These are phyloP conservation scores for Solanum chiquidenum DNA, from an alignment of 257 asterid species.

Conservation along the genomic window DNA sequence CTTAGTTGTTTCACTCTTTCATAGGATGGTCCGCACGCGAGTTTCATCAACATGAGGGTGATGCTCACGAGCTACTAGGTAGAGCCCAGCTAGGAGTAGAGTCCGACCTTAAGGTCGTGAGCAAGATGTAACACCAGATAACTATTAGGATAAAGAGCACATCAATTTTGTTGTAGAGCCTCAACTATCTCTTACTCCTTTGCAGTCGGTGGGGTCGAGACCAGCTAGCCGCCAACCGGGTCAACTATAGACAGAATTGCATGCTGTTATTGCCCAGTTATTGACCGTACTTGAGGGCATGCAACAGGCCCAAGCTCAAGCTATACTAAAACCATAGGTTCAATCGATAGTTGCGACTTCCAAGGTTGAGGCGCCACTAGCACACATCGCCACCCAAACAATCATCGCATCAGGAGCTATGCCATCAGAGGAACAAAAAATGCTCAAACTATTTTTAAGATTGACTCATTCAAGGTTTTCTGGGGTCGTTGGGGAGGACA, in stretches of 20 bases:
- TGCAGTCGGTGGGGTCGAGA: background rate
- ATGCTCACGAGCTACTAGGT: background rate
- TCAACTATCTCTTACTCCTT: background rate
- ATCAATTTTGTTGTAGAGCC: background rate
- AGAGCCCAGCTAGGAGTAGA: background rate
- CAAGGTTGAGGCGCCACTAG: background rate
- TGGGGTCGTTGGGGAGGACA: background rate
- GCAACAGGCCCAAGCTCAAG: background rate
- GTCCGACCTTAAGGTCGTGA: background rate
- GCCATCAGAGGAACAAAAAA: background rate
- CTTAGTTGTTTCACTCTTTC: background rate
- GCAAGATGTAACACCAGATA: background rate
- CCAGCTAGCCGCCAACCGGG: background rate
- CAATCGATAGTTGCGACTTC: background rate
- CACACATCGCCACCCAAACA: background rate
- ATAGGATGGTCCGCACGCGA: background rate
- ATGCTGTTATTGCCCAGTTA: no score
- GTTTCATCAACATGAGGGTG: background rate
- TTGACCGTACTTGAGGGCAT: background rate
- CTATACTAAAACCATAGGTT: background rate
- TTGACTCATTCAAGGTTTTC: background rate
- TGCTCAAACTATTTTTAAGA: no score
- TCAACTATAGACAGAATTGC: no score
- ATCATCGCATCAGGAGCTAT: background rate
- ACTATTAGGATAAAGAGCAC: background rate